These are phyloP conservation scores for Paracamarosporium sp. DNA, from an alignment of 2,329 filamentous ascomycete genomes.

Conservation along the genomic window DNA sequence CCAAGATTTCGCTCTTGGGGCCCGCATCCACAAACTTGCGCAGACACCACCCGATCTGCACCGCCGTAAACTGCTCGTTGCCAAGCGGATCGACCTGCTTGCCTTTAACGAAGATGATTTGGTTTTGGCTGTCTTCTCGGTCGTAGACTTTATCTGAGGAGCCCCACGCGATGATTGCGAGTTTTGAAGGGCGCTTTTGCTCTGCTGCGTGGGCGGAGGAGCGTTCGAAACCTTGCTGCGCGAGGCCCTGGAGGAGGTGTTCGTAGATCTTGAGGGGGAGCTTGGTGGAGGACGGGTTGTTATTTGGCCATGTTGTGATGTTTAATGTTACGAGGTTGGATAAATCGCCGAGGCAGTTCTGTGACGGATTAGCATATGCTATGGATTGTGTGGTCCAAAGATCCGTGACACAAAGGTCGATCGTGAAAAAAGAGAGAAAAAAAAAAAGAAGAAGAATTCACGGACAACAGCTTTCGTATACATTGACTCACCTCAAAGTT, in stretches of 20 bases:
- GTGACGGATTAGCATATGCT: constrained; percentile 16
- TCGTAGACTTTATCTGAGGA: constrained; percentile 56
- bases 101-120: constrained; percentile 56
- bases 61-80: constrained; percentile 47
- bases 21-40: constrained; percentile 54
- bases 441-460: too few species aligned
- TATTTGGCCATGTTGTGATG: constrained; percentile 57
- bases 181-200: constrained; percentile 40
- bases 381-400: too few species aligned
- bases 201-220: constrained; percentile 32
- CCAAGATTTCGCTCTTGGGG: constrained; percentile 53
- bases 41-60: constrained; percentile 54
- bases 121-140: constrained; percentile 54
- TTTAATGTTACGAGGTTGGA: constrained; percentile 54
- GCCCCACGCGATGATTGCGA: constrained; percentile 56
- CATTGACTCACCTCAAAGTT: constrained; percentile 46
- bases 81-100: constrained; percentile 52
- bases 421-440: too few species aligned
- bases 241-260: constrained; percentile 50
- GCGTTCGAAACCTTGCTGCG: constrained; percentile 47
- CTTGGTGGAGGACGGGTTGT: constrained; percentile 47
- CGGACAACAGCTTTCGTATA: too few species aligned
- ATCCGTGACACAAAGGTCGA: too few species aligned
- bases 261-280: constrained; percentile 55
- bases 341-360: constrained; percentile 48